Conservation (phyloP, 2,329 filamentous ascomycete species). For the Ustilaginoidea virens region DNA sequence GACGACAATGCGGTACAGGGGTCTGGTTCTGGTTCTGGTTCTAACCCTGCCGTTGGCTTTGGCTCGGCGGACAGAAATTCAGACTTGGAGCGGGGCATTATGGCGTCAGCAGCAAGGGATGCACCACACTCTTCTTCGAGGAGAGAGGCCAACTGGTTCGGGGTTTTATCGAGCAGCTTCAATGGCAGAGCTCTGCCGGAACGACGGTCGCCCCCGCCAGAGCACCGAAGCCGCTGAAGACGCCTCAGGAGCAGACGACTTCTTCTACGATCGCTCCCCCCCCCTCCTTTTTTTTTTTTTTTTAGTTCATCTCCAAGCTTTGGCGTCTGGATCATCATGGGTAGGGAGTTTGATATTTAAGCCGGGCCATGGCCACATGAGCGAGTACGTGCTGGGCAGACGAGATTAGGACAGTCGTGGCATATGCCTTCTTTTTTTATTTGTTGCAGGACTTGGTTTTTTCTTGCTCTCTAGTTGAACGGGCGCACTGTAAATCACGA, state of each 20-base stretch:
- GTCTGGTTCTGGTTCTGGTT: conserved; percentile 16
- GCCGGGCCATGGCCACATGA: no score
- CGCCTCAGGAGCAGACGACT: neutral
- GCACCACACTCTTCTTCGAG: conserved; percentile 7
- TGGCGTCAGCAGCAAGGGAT: conserved; percentile 9
- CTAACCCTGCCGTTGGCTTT: no score
- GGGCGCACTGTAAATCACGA: no score
- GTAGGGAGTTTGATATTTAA: neutral
- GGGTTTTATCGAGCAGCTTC: conserved; percentile 18
- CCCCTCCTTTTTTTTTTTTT: neutral
- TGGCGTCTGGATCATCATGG: conserved; percentile 1
- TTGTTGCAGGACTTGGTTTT: no score
- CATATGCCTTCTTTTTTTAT: no score
- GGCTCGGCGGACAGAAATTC: conserved; percentile 15
- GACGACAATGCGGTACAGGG: conserved; percentile 17
- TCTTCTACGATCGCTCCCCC: neutral
- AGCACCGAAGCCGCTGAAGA: conserved; percentile 9
- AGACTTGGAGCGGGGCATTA: conserved; percentile 29
- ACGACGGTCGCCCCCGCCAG: conserved; percentile 10
- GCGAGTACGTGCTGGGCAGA: no score
- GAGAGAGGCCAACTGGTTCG: conserved; percentile 22
- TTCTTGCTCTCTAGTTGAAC: no score
- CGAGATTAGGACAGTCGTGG: no score
- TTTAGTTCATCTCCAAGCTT: no score
- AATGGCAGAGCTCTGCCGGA: conserved; percentile 7